Percentiles rank a stretch among this genome's conserved stretches.
phyloP scores from a whole-genome alignment of 2,329 filamentous ascomycete species.

The Monosporascus sp. region DNA sequence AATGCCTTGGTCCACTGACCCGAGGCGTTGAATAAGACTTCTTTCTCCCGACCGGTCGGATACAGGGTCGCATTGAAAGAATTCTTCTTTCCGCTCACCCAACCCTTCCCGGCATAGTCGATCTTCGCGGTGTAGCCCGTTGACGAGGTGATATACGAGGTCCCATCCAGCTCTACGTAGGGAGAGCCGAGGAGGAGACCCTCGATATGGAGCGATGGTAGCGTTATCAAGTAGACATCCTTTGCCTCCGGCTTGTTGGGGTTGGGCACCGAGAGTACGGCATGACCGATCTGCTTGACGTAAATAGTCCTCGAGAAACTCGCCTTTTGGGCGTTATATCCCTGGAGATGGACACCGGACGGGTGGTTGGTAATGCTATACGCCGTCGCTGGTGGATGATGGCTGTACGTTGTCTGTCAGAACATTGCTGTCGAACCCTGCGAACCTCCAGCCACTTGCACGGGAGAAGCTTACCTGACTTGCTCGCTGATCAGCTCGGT shows the following conservation, averaged over 20 bases:
- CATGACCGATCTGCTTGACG: constrained; percentile 45
- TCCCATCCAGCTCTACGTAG: constrained; percentile 42
- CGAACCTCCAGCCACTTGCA: not conserved
- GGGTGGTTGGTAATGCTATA: constrained; percentile 41
- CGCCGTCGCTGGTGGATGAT: constrained; percentile 49
- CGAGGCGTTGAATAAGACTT: constrained; percentile 30
- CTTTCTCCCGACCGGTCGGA: constrained; percentile 30
- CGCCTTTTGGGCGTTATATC: constrained; percentile 47
- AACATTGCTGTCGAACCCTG: not conserved
- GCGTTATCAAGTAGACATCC: constrained; percentile 44
- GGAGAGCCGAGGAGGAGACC: constrained; percentile 41
- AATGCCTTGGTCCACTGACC: constrained; percentile 40
- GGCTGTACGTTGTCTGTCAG: constrained; percentile 23
- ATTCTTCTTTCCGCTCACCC: constrained; percentile 40
- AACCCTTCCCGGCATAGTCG: constrained; percentile 39
- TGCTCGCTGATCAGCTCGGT: constrained; percentile 37
- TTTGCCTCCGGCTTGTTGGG: constrained; percentile 27
- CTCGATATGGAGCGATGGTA: constrained; percentile 42
- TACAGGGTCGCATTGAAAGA: constrained; percentile 39
- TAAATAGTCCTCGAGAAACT: constrained; percentile 44
- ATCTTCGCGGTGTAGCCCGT: constrained; percentile 41
- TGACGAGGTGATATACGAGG: constrained; percentile 39
- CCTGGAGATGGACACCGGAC: constrained; percentile 40
- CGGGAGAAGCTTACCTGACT: constrained; percentile 27
- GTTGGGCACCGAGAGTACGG: constrained; percentile 41